Evolutionary conservation across 768 basidiomycete genomes (phyloP), one percentile per base, ranked within the genome.

Genomic region (Suillus subalutaceus): DNA sequence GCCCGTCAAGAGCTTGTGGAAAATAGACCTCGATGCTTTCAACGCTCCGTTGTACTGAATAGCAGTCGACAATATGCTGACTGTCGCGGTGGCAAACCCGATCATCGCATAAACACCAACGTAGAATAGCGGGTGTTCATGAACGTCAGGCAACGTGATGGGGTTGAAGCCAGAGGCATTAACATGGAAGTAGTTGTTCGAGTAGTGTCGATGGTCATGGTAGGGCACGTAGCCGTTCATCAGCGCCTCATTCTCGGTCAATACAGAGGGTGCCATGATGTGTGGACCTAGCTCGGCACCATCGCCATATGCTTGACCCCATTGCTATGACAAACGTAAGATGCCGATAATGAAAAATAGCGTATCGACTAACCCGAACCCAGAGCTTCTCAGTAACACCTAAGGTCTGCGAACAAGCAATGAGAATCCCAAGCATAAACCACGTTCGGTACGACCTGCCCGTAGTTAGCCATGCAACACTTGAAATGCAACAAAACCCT

Each of bases 81-180:
- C 76, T 6, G 87, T 23, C 0, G 84, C 86, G 43, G 81, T 81
- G 16, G 72, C 71, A 7, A 90, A 66, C 1, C 88, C 86, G 66
- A 93, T 88, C 0, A 80, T 80, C 0, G 88, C 88, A 69, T 90
- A 92, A 26, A 92, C 74, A 0, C 84, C 84, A 52, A 93, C 82
- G 67, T 91, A 93, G 78, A 91, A 92, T 69, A 91, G 72, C 0
- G 92, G 92, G 46, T 88, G 83, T 23, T 85, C 80, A 16, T 82
- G 75, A 0, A 87, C 90, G 41, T 78, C 80, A 0, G 89, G 89
- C 73, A 78, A 37, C 1, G 60, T 63, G 32, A 65, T 72, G 61
- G 72, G 72, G 65, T 76, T 67, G 62, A 65, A 62, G 12, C 20
- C 68, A 38, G 1, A 65, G 3, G 64, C 53, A 30, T 63, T 71